Evolutionary conservation across 1,284 basidiomycete genomes (phyloP).

Genomic region (Clitocybe nebularis): DNA sequence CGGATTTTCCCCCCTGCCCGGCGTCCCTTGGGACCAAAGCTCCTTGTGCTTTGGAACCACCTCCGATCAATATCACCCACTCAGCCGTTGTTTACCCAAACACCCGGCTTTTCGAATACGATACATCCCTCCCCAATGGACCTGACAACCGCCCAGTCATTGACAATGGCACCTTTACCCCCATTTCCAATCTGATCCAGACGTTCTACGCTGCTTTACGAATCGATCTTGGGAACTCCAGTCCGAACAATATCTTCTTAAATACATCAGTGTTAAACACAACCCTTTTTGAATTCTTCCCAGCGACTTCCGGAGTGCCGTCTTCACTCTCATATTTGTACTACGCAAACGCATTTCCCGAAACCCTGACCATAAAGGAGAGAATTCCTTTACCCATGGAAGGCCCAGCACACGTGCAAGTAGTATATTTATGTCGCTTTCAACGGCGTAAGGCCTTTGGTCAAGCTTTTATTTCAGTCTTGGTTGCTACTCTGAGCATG

Average conservation of each 20-base stretch:
- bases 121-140: no score
- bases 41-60: not conserved
- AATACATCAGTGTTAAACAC: conserved; percentile 12
- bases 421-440: conserved; percentile 22
- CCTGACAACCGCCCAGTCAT: no score
- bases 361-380: no score
- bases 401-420: conserved; percentile 21
- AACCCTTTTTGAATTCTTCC: conserved; percentile 12
- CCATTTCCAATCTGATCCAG: conserved; percentile 19
- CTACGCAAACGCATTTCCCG: not conserved
- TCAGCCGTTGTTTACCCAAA: conserved; percentile 1
- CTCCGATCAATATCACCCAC: conserved; percentile 1
- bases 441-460: conserved; percentile 16
- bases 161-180: no score
- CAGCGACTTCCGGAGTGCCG: conserved; percentile 7
- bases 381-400: conserved; percentile 1
- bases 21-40: not conserved
- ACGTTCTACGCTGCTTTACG: conserved; percentile 17
- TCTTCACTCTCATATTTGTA: not conserved
- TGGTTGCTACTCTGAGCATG: conserved; percentile 24
- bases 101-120: no score
- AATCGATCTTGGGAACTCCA: conserved; percentile 22
- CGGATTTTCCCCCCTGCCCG: not conserved
- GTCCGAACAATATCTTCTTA: conserved; percentile 21
- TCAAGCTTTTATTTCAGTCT: conserved; percentile 17